Evolutionary conservation across 345 rosid genomes (phyloP), one percentile per base, ranked within the genome.

Genomic region (Cardamine occulta): DNA sequence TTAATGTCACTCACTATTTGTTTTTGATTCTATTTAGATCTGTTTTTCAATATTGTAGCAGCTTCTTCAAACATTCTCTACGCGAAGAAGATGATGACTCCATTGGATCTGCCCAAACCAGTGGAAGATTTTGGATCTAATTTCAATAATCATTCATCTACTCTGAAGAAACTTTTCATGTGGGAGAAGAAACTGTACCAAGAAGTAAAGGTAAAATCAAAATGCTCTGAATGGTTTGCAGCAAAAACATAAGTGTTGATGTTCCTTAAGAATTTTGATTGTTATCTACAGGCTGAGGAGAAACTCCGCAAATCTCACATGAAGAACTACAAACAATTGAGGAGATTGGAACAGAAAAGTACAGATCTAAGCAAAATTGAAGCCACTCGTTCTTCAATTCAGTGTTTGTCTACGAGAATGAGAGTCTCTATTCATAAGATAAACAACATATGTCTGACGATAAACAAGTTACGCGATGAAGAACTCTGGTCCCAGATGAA

Each of bases 161-260:
- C 82, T 63, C 51, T 88, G 32, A 82, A 80, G 74, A 86, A 86
- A 68, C 81, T 90, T 17, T 80, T 76, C 48, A 79, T 86, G 80
- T 90, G 91, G 91, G 93, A 90, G 87, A 84, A 84, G 79, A 90
- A 90, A 81, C 85, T 90, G 54, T 88, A 86, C 72, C 76, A 74
- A 65, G 91, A 90, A 79, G 96, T 90, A 15, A 90, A 88, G 91
- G 96, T 88, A 60, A 23, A 1, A 11, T 70, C 35, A 62, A 39
- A 12, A 45, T 32, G 26, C 44, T 55, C 5, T 70, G 18, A 24
- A 69, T 63, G 48, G 8, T 45, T 23, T 17, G 3, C 11, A 1
- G 18, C 10, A 18, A 47, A 21, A 71, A 57, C 37, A 2, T 45
- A 45, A 52, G 11, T 24, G 26, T 70, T 45, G 28, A 13, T 55